Percentiles rank a stretch among this genome's conserved stretches.
These are phyloP conservation scores for Thyridium curvatum DNA, from an alignment of 2,329 filamentous ascomycete species.

Conservation along the genomic window DNA sequence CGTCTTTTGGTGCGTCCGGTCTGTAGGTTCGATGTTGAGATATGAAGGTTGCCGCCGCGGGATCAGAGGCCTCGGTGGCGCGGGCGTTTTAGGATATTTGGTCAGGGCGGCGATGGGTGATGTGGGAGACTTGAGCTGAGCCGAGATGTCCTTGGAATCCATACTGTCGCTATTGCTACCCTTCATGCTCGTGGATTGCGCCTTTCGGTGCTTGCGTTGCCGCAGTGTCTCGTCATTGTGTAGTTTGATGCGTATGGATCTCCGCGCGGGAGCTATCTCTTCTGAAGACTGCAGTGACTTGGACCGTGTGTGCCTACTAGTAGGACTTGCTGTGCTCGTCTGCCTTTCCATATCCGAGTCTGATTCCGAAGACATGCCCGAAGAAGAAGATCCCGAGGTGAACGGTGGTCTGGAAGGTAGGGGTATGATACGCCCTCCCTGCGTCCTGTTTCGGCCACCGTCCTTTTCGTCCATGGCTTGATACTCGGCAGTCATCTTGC, in stretches of 20 bases:
- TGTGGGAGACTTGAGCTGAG: constrained; percentile 88
- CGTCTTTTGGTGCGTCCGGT: constrained; percentile 72
- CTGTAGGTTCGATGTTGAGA: constrained; percentile 49
- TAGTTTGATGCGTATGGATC: constrained; percentile 87
- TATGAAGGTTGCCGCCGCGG: constrained; percentile 88
- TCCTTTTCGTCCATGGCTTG: constrained; percentile 24
- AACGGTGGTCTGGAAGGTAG: constrained; percentile 8
- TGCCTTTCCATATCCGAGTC: constrained; percentile 50
- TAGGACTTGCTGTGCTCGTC: constrained; percentile 17
- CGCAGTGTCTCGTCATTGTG: constrained; percentile 72
- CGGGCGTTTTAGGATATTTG: constrained; percentile 84
- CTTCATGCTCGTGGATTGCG: constrained; percentile 40
- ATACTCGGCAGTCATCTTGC: constrained; percentile 43
- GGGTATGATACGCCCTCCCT: constrained; percentile 15
- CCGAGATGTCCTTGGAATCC: constrained; percentile 51
- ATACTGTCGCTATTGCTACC: constrained; percentile 30
- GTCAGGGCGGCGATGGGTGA: constrained; percentile 74
- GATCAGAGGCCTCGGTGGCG: constrained; percentile 83
- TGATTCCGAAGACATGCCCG: constrained; percentile 64
- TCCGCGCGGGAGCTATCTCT: constrained; percentile 60
- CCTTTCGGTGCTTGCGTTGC: constrained; percentile 65
- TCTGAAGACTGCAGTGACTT: constrained; percentile 55
- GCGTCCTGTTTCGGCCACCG: constrained; percentile 12
- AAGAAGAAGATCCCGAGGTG: constrained; percentile 50
- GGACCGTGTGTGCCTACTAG: constrained; percentile 52